Conservation (phyloP, 2,329 filamentous ascomycete genomes). For the Fusarium mangiferae region DNA sequence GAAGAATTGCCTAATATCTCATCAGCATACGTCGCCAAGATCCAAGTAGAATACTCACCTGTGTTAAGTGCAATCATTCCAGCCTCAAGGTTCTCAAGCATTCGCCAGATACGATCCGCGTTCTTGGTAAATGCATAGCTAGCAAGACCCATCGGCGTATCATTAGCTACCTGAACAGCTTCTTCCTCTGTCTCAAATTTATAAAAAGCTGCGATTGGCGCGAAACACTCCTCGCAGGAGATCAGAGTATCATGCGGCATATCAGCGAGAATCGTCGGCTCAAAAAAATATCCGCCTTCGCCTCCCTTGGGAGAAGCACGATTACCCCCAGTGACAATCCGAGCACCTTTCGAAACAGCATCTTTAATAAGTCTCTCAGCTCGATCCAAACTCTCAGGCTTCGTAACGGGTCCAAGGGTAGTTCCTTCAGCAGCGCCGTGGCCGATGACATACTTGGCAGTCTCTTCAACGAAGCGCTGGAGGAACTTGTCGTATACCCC, state of each 20-base stretch:
- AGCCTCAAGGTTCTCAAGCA: conserved; percentile 32
- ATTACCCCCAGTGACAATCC: conserved; percentile 6
- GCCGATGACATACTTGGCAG: conserved; percentile 12
- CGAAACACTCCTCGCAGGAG: conserved; percentile 30
- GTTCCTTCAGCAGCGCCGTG: conserved; percentile 17
- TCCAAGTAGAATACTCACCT: not conserved
- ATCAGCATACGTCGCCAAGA: not conserved
- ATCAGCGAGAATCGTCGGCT: conserved; percentile 29
- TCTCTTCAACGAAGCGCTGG: conserved; percentile 1
- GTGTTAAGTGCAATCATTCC: conserved; percentile 36
- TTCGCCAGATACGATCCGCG: conserved; percentile 4
- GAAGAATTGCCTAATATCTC: conserved; percentile 37
- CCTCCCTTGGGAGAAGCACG: not conserved
- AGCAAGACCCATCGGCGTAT: conserved; percentile 24
- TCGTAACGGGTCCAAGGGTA: conserved; percentile 29
- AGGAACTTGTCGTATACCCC: conserved; percentile 63
- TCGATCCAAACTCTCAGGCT: conserved; percentile 7
- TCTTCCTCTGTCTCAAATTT: conserved; percentile 32
- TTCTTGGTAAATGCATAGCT: conserved; percentile 33
- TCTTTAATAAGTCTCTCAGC: conserved; percentile 21
- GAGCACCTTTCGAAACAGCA: conserved; percentile 14
- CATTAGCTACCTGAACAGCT: conserved; percentile 17
- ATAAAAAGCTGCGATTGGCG: conserved; percentile 20
- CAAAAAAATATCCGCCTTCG: conserved; percentile 22
- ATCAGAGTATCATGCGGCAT: conserved; percentile 3